Evolutionary conservation across 352 stramenopile species (phyloP).

Genomic region (Phytophthora ohioensis): DNA sequence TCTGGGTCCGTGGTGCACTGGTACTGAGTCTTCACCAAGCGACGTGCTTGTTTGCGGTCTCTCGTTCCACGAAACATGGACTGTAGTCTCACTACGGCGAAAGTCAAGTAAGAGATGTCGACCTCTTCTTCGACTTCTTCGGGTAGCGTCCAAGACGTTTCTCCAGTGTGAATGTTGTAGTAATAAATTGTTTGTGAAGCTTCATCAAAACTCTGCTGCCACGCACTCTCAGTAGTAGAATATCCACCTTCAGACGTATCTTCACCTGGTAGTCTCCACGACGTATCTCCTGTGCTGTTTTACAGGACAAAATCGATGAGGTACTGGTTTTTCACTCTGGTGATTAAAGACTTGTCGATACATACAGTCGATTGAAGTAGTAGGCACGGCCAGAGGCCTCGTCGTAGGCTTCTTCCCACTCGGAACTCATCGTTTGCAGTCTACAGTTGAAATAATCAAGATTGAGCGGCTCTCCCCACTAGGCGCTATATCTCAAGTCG

Average conservation of each 20-base stretch:
- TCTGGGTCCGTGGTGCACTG: slow-evolving; percentile 45
- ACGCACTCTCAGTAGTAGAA: slow-evolving; percentile 32
- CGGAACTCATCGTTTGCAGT: slow-evolving; percentile 20
- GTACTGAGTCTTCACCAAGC: slow-evolving; percentile 48
- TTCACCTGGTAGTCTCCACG: slow-evolving; percentile 53
- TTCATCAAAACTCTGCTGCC: slow-evolving; percentile 74
- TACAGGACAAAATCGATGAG: slow-evolving; percentile 4
- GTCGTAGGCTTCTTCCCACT: slow-evolving; percentile 70
- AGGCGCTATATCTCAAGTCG: too few relatives aligned
- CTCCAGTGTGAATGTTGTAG: slow-evolving; percentile 71
- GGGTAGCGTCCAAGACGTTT: slow-evolving; percentile 74
- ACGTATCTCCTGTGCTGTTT: slow-evolving; percentile 63
- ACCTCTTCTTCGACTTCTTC: slow-evolving; percentile 31
- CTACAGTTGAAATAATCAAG: background rate
- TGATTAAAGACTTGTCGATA: background rate
- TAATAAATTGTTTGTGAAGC: slow-evolving; percentile 75
- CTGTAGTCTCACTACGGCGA: slow-evolving; percentile 61
- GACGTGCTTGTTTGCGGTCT: slow-evolving; percentile 40
- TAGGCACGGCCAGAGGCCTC: slow-evolving; percentile 45
- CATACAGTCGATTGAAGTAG: slow-evolving; percentile 68
- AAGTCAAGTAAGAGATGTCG: slow-evolving; percentile 57
- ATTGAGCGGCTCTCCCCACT: slow-evolving; percentile 17
- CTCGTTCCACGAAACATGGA: slow-evolving; percentile 50
- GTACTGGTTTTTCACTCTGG: background rate
- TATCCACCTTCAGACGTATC: slow-evolving; percentile 24